These are phyloP conservation scores for Leishmania guyanensis DNA, from an alignment of 208 protist species.

Conservation along the genomic window DNA sequence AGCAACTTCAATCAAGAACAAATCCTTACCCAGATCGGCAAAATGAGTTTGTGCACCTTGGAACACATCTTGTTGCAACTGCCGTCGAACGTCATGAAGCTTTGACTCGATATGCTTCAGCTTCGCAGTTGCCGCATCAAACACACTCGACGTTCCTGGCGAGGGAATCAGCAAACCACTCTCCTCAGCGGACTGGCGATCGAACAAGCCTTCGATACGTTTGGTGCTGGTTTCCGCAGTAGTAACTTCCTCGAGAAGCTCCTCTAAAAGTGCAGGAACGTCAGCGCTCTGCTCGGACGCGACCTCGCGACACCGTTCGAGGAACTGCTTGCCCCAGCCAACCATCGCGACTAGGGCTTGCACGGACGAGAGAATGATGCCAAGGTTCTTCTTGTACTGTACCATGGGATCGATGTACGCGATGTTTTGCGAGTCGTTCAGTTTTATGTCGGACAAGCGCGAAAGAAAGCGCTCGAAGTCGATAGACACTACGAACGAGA, in stretches of 20 bases:
- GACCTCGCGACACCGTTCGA: constrained; percentile 17
- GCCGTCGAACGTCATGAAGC: constrained; percentile 50
- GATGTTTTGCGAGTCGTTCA: constrained; percentile 45
- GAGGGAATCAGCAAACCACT: constrained; percentile 68
- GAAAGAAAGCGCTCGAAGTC: constrained; percentile 88
- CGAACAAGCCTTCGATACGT: constrained; percentile 68
- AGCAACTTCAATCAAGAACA: constrained; percentile 86
- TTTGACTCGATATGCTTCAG: constrained; percentile 50
- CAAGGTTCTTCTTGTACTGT: constrained; percentile 82
- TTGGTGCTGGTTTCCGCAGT: constrained; percentile 38
- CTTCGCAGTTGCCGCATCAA: constrained; percentile 53
- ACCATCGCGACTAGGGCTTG: constrained; percentile 68
- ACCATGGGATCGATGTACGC: constrained; percentile 87
- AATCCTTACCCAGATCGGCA: constrained; percentile 80
- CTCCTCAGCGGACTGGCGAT: constrained; percentile 46
- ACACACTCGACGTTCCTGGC: constrained; percentile 52
- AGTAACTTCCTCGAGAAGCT: constrained; percentile 54
- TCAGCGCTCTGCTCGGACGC: constrained; percentile 4
- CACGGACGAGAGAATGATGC: constrained; percentile 71
- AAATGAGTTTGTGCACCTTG: constrained; percentile 54
- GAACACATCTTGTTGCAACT: constrained; percentile 59
- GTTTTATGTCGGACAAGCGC: constrained; percentile 74
- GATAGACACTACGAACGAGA: constrained; percentile 32
- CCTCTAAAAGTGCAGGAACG: constrained; percentile 58
- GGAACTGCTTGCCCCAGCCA: constrained; percentile 50